Percentiles rank a stretch among this genome's conserved stretches.
Evolutionary conservation across 108 stramenopile species (phyloP).

Genomic region (Pelagomonas calceolata): DNA sequence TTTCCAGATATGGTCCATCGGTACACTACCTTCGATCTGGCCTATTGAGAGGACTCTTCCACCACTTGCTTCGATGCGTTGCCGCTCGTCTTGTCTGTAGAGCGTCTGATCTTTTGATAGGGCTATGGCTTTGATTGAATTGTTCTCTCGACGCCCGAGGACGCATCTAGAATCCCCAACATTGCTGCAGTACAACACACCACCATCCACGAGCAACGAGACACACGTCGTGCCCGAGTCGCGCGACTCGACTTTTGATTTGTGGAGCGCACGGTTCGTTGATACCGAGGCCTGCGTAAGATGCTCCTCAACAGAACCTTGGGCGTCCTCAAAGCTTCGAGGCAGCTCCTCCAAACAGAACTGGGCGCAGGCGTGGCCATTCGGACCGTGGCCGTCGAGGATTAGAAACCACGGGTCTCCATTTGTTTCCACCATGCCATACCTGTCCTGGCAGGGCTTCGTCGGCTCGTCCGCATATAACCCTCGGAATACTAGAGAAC

Average conservation of each 20-base stretch:
- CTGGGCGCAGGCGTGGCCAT: conserved; percentile 66
- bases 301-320: too few species aligned
- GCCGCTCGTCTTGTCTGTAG: conserved; percentile 69
- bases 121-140: conserved; percentile 37
- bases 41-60: conserved; percentile 60
- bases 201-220: conserved; percentile 64
- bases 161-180: conserved; percentile 91
- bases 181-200: conserved; percentile 72
- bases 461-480: too few species aligned
- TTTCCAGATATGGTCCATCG: conserved; percentile 42
- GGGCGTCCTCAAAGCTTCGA: too few species aligned
- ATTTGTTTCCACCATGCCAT: too few species aligned
- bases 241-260: conserved; percentile 67
- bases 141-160: conserved; percentile 32
- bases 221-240: conserved; percentile 84
- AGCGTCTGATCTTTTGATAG: conserved; percentile 75
- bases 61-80: conserved; percentile 47
- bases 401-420: conserved; percentile 41
- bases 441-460: too few species aligned
- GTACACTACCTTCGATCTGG: conserved; percentile 62
- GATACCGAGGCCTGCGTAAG: too few species aligned
- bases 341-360: conserved; percentile 47
- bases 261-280: too few species aligned
- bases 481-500: too few species aligned
- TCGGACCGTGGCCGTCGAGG: conserved; percentile 73